A percentile compares a stretch with the other conserved stretches of the same genome.
Conservation (phyloP, 352 stramenopile species). For the Plasmopara viticola region DNA sequence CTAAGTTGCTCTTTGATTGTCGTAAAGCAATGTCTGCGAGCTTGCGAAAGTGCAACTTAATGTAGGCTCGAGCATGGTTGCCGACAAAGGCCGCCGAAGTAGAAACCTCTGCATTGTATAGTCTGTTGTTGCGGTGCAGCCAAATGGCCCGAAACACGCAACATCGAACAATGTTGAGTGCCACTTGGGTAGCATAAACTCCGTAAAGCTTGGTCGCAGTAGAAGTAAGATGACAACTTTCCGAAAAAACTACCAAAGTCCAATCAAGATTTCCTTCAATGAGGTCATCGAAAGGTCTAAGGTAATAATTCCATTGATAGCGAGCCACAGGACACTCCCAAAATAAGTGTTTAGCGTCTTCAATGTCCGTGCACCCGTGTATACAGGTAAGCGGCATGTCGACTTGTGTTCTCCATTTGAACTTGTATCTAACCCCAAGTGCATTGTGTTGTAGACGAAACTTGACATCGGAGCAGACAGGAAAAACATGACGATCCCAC, state of each 20-base stretch:
- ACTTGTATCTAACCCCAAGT: too few species aligned
- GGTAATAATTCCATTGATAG: too few species aligned
- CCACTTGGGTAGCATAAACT: background rate
- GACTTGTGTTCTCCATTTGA: too few species aligned
- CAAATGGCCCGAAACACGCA: constrained; percentile 5
- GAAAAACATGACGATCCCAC: too few species aligned
- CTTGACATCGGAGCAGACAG: too few species aligned
- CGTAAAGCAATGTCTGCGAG: background rate
- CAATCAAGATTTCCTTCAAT: too few species aligned
- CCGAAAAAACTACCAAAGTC: constrained; percentile 3
- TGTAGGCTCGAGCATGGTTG: background rate
- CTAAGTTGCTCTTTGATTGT: background rate
- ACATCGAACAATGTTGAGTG: constrained; percentile 1
- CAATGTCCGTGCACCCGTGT: too few species aligned
- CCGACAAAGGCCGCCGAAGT: background rate
- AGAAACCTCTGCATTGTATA: constrained; percentile 2
- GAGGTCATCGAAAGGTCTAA: too few species aligned
- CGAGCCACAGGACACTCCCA: too few species aligned
- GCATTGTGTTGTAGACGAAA: too few species aligned
- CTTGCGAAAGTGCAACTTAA: background rate
- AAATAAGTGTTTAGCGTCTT: too few species aligned
- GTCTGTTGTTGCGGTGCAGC: constrained; percentile 6
- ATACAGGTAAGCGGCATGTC: too few species aligned
- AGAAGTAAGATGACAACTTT: background rate
- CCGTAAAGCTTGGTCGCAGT: background rate